Conservation (phyloP, 257 asterid genomes). For the Penstemon eatonii region DNA sequence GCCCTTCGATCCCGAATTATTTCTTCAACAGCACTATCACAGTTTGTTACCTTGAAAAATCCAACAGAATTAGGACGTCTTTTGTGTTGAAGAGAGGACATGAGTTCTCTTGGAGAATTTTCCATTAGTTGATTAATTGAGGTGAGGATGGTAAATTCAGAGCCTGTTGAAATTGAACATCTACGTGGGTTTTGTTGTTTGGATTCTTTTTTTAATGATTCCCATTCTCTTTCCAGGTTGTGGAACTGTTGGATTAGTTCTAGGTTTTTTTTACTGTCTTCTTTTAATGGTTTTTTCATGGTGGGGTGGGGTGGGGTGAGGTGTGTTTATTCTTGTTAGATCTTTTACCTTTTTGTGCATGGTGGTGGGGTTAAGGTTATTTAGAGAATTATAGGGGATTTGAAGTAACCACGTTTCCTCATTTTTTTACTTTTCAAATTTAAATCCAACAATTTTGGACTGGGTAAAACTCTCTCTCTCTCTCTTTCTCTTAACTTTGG, state of each 20-base stretch:
- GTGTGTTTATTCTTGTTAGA: conserved; percentile 11
- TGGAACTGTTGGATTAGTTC: conserved; percentile 30
- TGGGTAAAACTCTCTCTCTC: no score
- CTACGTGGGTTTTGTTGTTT: conserved; percentile 3
- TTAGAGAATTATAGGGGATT: conserved; percentile 4
- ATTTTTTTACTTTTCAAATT: not conserved
- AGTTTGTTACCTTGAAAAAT: conserved; percentile 23
- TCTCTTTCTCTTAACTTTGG: no score
- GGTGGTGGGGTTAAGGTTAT: not conserved
- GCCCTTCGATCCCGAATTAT: conserved; percentile 45
- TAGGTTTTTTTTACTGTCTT: conserved; percentile 24
- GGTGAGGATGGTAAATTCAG: not conserved
- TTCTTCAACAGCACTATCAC: conserved; percentile 39
- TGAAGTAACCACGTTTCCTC: conserved; percentile 16
- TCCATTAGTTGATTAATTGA: conserved; percentile 23
- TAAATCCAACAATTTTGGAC: not conserved
- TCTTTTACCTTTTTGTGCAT: not conserved
- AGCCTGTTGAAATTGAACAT: conserved; percentile 21
- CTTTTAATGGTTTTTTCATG: conserved; percentile 37
- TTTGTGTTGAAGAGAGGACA: conserved; percentile 48
- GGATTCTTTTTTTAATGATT: conserved; percentile 15
- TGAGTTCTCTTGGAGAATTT: conserved; percentile 46
- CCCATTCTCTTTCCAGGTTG: conserved; percentile 32
- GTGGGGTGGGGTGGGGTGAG: conserved; percentile 23
- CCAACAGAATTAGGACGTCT: conserved; percentile 22